Evolutionary conservation across 495 filamentous ascomycete species (phyloP).

Genomic region (Talaromyces ruber): DNA sequence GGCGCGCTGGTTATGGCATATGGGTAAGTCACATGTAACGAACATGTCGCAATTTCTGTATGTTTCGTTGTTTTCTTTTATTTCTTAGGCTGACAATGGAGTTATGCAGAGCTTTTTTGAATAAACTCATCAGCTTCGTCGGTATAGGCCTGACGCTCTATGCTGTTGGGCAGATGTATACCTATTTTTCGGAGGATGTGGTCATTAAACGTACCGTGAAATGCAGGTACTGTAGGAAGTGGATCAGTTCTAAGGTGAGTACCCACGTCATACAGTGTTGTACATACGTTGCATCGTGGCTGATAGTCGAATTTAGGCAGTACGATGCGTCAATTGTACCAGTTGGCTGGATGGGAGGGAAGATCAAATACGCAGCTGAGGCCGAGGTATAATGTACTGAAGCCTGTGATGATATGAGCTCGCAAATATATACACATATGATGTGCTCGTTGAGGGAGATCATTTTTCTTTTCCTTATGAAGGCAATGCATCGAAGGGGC

Average conservation of each 20-base stretch:
- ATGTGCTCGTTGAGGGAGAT: neutral
- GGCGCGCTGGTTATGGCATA: constrained; percentile 57
- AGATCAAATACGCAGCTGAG: constrained; percentile 18
- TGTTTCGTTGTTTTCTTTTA: neutral
- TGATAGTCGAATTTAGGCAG: constrained; percentile 24
- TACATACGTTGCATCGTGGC: neutral
- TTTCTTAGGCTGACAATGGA: neutral
- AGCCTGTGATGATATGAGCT: neutral
- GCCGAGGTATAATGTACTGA: neutral
- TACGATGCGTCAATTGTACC: constrained; percentile 56
- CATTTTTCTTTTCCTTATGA: neutral
- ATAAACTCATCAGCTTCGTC: constrained; percentile 52
- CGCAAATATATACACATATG: neutral
- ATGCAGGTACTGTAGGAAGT: constrained; percentile 58
- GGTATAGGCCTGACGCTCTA: constrained; percentile 55
- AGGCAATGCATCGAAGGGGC: neutral
- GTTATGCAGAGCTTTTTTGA: constrained; percentile 43
- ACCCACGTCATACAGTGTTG: neutral
- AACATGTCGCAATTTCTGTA: neutral
- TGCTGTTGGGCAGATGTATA: constrained; percentile 46
- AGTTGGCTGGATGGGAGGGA: constrained; percentile 64
- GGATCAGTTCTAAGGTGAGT: constrained; percentile 49
- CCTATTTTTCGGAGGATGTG: constrained; percentile 43
- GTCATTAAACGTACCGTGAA: constrained; percentile 56
- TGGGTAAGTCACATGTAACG: constrained; percentile 28